These are phyloP conservation scores for Brettanomyces custersianus DNA, from an alignment of 805 yeast species.

Conservation along the genomic window DNA sequence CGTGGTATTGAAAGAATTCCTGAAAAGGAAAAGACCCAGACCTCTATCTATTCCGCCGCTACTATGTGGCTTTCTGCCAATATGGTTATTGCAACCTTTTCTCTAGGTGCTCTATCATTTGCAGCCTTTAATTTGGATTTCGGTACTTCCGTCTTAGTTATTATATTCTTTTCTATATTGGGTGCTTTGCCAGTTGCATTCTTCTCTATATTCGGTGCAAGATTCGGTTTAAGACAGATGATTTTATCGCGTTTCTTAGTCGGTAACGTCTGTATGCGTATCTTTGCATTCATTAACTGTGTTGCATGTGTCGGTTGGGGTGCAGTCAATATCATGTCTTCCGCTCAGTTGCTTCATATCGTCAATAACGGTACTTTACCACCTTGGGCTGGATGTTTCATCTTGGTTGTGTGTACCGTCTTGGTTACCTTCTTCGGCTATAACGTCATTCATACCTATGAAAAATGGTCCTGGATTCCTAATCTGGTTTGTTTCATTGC, in stretches of 20 bases:
- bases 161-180: slow-evolving; percentile 62
- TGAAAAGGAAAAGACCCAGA: slow-evolving; percentile 68
- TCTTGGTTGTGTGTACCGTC: slow-evolving; percentile 60
- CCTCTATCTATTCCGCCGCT: slow-evolving; percentile 59
- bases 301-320: slow-evolving; percentile 94
- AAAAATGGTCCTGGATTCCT: slow-evolving; percentile 86
- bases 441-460: slow-evolving; percentile 70
- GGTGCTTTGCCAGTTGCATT: slow-evolving; percentile 78
- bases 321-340: slow-evolving; percentile 82
- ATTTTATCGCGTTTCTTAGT: slow-evolving; percentile 66
- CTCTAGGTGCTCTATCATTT: slow-evolving; percentile 64
- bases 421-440: slow-evolving; percentile 79
- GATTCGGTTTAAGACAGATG: slow-evolving; percentile 84
- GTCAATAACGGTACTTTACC: slow-evolving; percentile 63
- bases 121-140: slow-evolving; percentile 60
- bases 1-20: slow-evolving; percentile 78
- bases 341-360: slow-evolving; percentile 75
- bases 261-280: slow-evolving; percentile 68
- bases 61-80: slow-evolving; percentile 91
- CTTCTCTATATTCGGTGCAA: slow-evolving; percentile 76
- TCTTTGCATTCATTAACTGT: slow-evolving; percentile 68
- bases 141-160: slow-evolving; percentile 59
- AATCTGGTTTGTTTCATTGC: slow-evolving; percentile 64
- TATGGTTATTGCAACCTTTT: slow-evolving; percentile 73
- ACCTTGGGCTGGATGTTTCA: slow-evolving; percentile 84